phyloP scores from a whole-genome alignment of 2,329 filamentous ascomycete genomes.

The Monosporascus sp. region DNA sequence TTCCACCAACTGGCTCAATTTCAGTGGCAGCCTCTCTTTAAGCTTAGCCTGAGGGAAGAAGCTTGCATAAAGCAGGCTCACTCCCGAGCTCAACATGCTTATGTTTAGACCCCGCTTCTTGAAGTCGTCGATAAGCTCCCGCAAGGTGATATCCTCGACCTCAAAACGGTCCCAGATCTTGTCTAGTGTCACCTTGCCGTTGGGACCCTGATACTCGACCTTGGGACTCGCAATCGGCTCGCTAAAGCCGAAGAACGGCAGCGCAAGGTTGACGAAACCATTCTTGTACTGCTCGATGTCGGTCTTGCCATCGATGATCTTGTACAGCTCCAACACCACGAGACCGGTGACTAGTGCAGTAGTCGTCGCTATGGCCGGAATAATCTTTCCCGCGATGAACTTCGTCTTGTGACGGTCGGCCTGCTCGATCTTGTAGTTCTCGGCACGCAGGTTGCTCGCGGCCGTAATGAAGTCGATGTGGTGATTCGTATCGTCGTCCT shows the following conservation, averaged over 20 bases:
- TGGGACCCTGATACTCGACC: slow-evolving; percentile 76
- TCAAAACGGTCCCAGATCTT: slow-evolving; percentile 99
- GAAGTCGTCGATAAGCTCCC: slow-evolving; percentile 79
- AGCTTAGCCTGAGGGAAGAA: slow-evolving; percentile 80
- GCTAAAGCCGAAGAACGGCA: slow-evolving; percentile 98
- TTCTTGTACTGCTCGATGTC: slow-evolving; percentile 99
- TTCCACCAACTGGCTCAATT: slow-evolving; percentile 84
- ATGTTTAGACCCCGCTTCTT: slow-evolving; percentile 74
- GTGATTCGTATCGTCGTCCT: slow-evolving; percentile 95
- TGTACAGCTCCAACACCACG: slow-evolving; percentile 89
- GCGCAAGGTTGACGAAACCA: slow-evolving; percentile 90
- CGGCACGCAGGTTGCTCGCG: slow-evolving; percentile 89
- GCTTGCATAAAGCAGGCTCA: slow-evolving; percentile 87
- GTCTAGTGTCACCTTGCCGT: slow-evolving; percentile 79
- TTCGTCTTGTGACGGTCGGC: slow-evolving; percentile 98
- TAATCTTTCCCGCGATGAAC: slow-evolving; percentile 99
- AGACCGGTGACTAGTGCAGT: slow-evolving; percentile 93
- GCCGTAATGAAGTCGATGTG: slow-evolving; percentile 99
- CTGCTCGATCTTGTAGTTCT: slow-evolving; percentile 94
- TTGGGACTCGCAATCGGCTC: slow-evolving; percentile 94
- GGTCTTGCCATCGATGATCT: slow-evolving; percentile 92
- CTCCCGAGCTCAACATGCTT: slow-evolving; percentile 94
- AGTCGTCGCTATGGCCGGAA: slow-evolving; percentile 95
- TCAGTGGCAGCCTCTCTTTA: slow-evolving; percentile 77
- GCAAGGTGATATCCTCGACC: slow-evolving; percentile 76